These are phyloP conservation scores for Austroboletus festivus DNA, from an alignment of 768 basidiomycete genomes.

Conservation along the genomic window DNA sequence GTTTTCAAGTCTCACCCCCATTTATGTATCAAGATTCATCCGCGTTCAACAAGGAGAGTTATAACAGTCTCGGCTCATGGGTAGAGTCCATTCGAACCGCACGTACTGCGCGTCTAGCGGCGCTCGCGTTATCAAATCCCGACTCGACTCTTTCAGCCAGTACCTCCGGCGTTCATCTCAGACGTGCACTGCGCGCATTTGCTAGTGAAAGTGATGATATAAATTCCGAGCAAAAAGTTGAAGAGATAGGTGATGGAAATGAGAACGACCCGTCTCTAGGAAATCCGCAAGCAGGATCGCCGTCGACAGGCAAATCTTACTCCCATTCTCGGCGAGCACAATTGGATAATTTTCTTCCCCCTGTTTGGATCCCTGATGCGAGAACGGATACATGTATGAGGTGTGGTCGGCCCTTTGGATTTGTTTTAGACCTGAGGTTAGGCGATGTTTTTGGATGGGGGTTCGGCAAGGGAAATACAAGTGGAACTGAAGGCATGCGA, in stretches of 20 bases:
- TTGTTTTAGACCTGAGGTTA: conserved; percentile 26
- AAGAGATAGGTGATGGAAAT: conserved; percentile 44
- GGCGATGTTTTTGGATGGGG: conserved; percentile 29
- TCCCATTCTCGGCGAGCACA: conserved; percentile 25
- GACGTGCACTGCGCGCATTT: conserved; percentile 71
- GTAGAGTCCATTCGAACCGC: conserved; percentile 62
- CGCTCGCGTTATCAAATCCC: conserved; percentile 67
- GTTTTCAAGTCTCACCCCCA: background rate
- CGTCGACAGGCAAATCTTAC: background rate
- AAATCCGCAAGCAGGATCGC: background rate
- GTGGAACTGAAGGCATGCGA: conserved; percentile 10
- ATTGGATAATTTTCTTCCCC: conserved; percentile 69
- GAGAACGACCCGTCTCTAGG: background rate
- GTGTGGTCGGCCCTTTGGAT: conserved; percentile 73
- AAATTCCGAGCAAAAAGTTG: conserved; percentile 42
- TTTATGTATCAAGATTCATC: conserved; percentile 5
- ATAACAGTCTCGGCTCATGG: conserved; percentile 53
- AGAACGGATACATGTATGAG: conserved; percentile 84
- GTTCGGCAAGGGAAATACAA: conserved; percentile 38
- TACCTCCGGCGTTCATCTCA: conserved; percentile 68
- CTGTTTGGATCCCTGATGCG: conserved; percentile 89
- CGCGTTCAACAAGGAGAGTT: background rate
- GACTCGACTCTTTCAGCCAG: conserved; percentile 83
- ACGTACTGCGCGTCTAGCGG: conserved; percentile 66
- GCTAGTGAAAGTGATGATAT: conserved; percentile 39